phyloP scores from a whole-genome alignment of 2,329 filamentous ascomycete genomes.

The Colletotrichum tropicicola region DNA sequence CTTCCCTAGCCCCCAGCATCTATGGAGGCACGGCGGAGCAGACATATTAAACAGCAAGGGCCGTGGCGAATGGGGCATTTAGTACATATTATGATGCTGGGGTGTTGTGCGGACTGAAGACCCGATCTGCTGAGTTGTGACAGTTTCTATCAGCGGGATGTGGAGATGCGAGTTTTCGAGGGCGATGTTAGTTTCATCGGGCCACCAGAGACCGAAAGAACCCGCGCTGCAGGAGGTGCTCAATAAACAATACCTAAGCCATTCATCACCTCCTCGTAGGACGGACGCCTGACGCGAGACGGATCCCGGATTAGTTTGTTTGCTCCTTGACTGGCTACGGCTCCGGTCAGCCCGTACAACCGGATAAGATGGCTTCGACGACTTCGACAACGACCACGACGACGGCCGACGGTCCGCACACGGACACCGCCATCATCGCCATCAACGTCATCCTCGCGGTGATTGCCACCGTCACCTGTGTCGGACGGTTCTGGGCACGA shows the following conservation, averaged over 20 bases:
- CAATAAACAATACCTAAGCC: background rate
- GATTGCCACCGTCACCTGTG: slow-evolving; percentile 11
- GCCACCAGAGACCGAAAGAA: no score
- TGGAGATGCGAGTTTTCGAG: no score
- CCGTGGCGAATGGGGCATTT: no score
- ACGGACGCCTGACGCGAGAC: background rate
- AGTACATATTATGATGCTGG: no score
- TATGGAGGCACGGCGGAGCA: no score
- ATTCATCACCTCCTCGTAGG: background rate
- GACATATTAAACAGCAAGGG: no score
- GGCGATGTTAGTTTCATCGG: no score
- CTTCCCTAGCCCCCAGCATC: no score
- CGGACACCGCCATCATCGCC: background rate
- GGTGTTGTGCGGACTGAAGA: no score
- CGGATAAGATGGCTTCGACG: background rate
- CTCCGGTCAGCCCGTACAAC: background rate
- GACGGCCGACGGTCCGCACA: background rate
- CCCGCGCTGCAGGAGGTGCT: no score
- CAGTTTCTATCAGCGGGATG: no score
- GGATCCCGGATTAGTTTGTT: background rate
- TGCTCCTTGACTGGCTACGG: background rate
- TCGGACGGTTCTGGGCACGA: slow-evolving; percentile 9
- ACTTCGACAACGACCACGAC: background rate
- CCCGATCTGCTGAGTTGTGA: no score
- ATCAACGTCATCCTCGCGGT: slow-evolving; percentile 11